These are phyloP conservation scores for Collybia nuda DNA, from an alignment of 768 basidiomycete species.

Conservation along the genomic window DNA sequence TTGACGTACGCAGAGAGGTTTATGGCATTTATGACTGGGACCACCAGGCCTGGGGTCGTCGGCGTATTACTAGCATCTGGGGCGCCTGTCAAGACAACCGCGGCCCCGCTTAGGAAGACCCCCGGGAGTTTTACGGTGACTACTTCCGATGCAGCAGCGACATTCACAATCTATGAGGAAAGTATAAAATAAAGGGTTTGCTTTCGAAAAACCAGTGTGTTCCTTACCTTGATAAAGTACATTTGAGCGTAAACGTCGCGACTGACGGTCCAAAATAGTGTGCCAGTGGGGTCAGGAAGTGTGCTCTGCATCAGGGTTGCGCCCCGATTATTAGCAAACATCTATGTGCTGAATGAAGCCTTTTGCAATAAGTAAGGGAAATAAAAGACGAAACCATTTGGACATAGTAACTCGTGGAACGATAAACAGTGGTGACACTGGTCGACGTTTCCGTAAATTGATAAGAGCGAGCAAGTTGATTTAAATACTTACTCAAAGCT, in stretches of 20 bases:
- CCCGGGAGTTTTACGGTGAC: neutral
- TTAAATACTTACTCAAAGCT: conserved; percentile 52
- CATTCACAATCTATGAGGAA: neutral
- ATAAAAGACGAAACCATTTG: conserved; percentile 44
- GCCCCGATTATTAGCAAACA: conserved; percentile 49
- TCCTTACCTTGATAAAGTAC: neutral
- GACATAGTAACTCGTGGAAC: conserved; percentile 62
- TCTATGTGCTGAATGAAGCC: conserved; percentile 25
- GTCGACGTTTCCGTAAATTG: neutral
- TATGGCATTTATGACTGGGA: neutral
- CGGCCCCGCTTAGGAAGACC: neutral
- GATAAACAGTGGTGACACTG: conserved; percentile 53
- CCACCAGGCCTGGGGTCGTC: neutral
- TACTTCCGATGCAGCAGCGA: neutral
- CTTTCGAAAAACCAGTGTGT: neutral
- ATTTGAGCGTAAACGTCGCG: neutral
- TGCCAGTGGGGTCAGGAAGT: conserved; percentile 34
- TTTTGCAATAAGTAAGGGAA: no score
- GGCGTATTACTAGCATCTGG: neutral
- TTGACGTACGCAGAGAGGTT: neutral
- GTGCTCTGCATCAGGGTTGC: conserved; percentile 52
- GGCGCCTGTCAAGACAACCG: neutral
- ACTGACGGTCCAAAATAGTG: conserved; percentile 50
- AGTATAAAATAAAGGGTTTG: no score
- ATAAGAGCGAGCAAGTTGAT: neutral